Evolutionary conservation across 1,284 basidiomycete species (phyloP), one percentile per base, ranked within the genome.

Genomic region (Trametes polyzona): DNA sequence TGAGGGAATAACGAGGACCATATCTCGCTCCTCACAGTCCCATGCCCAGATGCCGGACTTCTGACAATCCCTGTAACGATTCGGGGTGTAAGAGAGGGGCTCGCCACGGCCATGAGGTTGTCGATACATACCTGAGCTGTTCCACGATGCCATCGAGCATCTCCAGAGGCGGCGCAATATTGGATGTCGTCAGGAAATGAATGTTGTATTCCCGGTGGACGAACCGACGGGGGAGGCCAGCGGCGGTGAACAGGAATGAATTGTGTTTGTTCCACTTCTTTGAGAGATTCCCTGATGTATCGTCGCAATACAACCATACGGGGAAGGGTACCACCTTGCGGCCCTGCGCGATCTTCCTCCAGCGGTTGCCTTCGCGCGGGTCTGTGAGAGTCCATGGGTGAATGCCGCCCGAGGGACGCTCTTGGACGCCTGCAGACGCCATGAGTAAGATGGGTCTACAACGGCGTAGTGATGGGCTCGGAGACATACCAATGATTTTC

Each of bases 181-280:
- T 77, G 1, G 77, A 78, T 1, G 76, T 78, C 2, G 61, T 67
- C 0, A 78, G 54, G 58, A 78, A 80, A 54, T 78, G 76, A 4
- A 72, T 64, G 27, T 73, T 72, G 46, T 62, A 70, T 29, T 67
- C 54, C 11, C 57, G 54, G 11, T 74, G 69, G 0, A 64, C 58
- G 14, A 47, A 19, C 3, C 40, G 48, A 2, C 58, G 67, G 2
- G 67, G 64, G 0, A 76, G 66, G 1, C 74, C 73, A 24, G 70
- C 69, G 2, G 67, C 49, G 4, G 70, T 73, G 29, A 75, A 70
- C 0, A 77, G 62, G 39, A 74, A 73, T 4, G 69, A 71, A 49
- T 77, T 78, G 51, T 79, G 76, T 30, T 76, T 69, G 48, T 79
- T 78, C 76, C 75, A 78, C 51, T 74, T 74, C 57, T 77, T 77